Base-by-base conservation (phyloP, 768 basidiomycete genomes). In the Lactarius hengduanensis region DNA sequence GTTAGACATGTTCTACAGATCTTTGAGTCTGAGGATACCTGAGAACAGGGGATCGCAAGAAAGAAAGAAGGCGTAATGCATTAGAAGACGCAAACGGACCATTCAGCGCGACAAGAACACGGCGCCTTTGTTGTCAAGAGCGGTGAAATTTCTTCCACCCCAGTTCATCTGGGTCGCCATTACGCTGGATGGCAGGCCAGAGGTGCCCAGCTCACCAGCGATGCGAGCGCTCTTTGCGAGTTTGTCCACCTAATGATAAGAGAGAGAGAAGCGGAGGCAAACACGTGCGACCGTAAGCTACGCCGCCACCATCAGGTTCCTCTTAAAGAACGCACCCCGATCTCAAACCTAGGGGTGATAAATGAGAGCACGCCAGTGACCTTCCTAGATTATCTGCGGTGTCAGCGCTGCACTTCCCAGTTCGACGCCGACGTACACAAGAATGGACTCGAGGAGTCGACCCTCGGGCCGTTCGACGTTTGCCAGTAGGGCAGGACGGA, bases 401-500 rank as follows among this genome's bases (percentile, higher is more conserved):
- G 34, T 64, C 38, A 65, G 32, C 9, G 40, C 57, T 22, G 30
- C 10, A 36, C 30, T 5, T 45, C 18, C 22, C 20, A n/a, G 22
- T 34, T 22, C 7, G 18, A 10, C 7, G 22, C 20, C 16, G 1
- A 53, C 67, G 41, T 61, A 69, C 68, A 38, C 15, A 18, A 40
- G 8, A 15, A 40, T 45, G 13, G 16, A 26, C 58, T 69, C 64
- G 9, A 2, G 13, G 1, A 59, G 15, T 28, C 61, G 60, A 1
- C 8, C 10, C 10, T 66, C 58, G 1, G 60, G 15, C 2, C 68
- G 59, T 8, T 67, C 36, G 4, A 59, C 43, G 32, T 67, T 67
- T 41, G 56, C 36, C 1, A 92, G 75, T n/a, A 80, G 67, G 0
- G 72, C 84, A 2, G 92, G 90, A 22, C 89, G 83, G 74, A 92